phyloP scores from a whole-genome alignment of 164 flowering plant species.

The Pachysandra terminalis region DNA sequence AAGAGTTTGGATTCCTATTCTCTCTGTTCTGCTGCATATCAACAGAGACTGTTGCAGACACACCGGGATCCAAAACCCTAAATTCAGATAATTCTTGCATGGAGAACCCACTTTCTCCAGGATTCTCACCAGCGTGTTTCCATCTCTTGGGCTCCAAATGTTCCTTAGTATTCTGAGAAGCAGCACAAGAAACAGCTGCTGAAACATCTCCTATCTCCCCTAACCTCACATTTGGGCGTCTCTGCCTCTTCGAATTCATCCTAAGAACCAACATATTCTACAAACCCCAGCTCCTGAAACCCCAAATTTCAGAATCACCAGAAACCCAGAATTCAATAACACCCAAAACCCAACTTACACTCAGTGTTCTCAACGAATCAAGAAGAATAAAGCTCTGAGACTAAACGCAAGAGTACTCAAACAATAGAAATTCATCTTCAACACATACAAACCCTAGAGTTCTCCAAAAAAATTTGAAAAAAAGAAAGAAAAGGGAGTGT shows the following conservation, averaged over 20 bases:
- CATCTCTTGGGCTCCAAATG: slow-evolving; percentile 17
- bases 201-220: slow-evolving; percentile 48
- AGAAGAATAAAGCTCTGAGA: neutral
- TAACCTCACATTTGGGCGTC: slow-evolving; percentile 56
- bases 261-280: slow-evolving; percentile 31
- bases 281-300: slow-evolving; percentile 18
- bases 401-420: neutral
- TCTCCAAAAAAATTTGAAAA: neutral
- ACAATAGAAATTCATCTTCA: neutral
- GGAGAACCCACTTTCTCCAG: slow-evolving; percentile 17
- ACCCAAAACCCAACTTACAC: no score
- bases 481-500: no score
- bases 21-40: slow-evolving; percentile 28
- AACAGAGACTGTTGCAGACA: slow-evolving; percentile 11
- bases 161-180: slow-evolving; percentile 17
- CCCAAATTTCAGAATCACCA: no score
- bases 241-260: slow-evolving; percentile 42
- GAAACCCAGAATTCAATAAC: no score
- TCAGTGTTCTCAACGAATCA: neutral
- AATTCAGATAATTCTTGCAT: slow-evolving; percentile 4
- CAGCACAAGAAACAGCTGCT: slow-evolving; percentile 31
- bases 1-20: slow-evolving; percentile 36
- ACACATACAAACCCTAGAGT: neutral
- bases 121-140: slow-evolving; percentile 12
- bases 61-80: slow-evolving; percentile 16